phyloP scores from a whole-genome alignment of 805 yeast genomes.

The Wickerhamomyces tratensis region DNA sequence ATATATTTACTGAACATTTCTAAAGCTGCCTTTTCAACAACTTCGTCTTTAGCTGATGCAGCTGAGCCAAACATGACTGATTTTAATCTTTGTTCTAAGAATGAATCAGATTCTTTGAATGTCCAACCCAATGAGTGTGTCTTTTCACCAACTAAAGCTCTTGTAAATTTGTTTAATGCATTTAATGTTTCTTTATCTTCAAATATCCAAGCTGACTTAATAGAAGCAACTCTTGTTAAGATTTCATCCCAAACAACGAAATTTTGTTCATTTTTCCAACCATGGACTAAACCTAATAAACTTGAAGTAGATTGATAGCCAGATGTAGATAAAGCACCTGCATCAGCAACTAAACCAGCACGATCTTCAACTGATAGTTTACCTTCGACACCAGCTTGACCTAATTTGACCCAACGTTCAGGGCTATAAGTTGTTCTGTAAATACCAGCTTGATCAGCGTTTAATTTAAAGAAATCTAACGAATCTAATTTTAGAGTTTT shows the following conservation, averaged over 20 bases:
- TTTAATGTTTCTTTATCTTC: conserved; percentile 36
- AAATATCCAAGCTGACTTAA: conserved; percentile 46
- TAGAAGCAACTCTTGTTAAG: conserved; percentile 33
- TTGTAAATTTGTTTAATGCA: conserved; percentile 41
- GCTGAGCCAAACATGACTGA: conserved; percentile 54
- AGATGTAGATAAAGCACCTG: conserved; percentile 58
- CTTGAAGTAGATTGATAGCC: conserved; percentile 58
- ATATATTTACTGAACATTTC: conserved; percentile 43
- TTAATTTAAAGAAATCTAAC: conserved; percentile 51
- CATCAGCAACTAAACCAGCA: conserved; percentile 76
- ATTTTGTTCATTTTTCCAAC: conserved; percentile 50
- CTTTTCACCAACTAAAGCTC: conserved; percentile 46
- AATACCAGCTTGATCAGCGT: conserved; percentile 66
- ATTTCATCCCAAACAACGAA: conserved; percentile 65
- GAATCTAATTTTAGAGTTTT: conserved; percentile 31
- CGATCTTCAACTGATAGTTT: conserved; percentile 66
- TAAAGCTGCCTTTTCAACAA: conserved; percentile 35
- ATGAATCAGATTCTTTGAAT: conserved; percentile 45
- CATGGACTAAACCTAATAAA: conserved; percentile 47
- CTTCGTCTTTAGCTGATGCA: conserved; percentile 37
- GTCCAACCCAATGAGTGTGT: conserved; percentile 55
- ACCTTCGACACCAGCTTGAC: conserved; percentile 45
- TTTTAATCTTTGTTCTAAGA: conserved; percentile 58
- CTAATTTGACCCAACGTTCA: conserved; percentile 61
- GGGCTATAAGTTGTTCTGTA: conserved; percentile 65